These are phyloP conservation scores for Fistulifera solaris DNA, from an alignment of 108 stramenopile genomes.

Conservation along the genomic window DNA sequence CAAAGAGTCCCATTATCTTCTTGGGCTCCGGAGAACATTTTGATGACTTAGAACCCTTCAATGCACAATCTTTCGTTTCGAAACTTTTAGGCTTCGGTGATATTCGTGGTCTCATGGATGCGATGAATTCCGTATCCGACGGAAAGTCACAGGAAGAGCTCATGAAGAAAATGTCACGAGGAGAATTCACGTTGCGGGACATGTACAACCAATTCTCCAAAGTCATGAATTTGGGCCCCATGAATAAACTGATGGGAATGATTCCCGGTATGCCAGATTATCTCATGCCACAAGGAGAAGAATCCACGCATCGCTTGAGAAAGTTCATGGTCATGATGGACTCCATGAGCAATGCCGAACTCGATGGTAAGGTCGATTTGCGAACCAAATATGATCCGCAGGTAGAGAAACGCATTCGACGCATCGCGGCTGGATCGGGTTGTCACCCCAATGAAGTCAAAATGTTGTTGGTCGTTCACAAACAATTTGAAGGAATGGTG, in stretches of 20 bases:
- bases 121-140: slow-evolving; percentile 68
- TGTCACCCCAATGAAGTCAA: slow-evolving; percentile 80
- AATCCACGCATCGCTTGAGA: slow-evolving; percentile 55
- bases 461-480: slow-evolving; percentile 77
- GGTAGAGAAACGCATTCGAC: slow-evolving; percentile 53
- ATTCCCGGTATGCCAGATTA: slow-evolving; percentile 90
- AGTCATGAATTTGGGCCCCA: slow-evolving; percentile 85
- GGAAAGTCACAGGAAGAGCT: slow-evolving; percentile 65
- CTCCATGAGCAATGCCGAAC: slow-evolving; percentile 89
- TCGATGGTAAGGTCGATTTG: slow-evolving; percentile 87
- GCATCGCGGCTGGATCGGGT: slow-evolving; percentile 90
- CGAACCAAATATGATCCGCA: slow-evolving; percentile 37
- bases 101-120: slow-evolving; percentile 69
- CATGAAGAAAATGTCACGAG: slow-evolving; percentile 82
- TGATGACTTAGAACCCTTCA: slow-evolving; percentile 95
- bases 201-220: slow-evolving; percentile 92
- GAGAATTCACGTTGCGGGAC: slow-evolving; percentile 92
- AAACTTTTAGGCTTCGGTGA: slow-evolving; percentile 87
- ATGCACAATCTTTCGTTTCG: slow-evolving; percentile 87
- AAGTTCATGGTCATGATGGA: slow-evolving; percentile 96
- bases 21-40: slow-evolving; percentile 95
- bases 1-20: slow-evolving; percentile 93
- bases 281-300: slow-evolving; percentile 54
- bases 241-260: slow-evolving; percentile 93
- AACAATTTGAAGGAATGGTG: slow-evolving; percentile 87